Percentiles rank a stretch among this genome's conserved stretches.
These are phyloP conservation scores for Triticum dicoccoides DNA, from an alignment of 176 grass and related monocot species.

Conservation along the genomic window DNA sequence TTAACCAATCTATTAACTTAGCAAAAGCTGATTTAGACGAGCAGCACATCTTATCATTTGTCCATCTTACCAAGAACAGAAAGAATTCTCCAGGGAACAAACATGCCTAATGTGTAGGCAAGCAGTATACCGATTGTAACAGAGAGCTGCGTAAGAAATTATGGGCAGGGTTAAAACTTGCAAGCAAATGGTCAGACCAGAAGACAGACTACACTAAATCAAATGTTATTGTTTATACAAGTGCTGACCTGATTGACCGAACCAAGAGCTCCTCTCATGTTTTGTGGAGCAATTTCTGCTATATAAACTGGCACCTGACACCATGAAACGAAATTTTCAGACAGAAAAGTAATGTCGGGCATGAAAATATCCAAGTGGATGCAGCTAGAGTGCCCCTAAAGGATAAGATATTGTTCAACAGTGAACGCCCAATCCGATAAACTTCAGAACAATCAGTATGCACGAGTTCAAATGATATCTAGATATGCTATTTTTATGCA, in stretches of 20 bases:
- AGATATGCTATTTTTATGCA: constrained; percentile 10
- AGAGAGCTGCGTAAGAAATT: constrained; percentile 60
- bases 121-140: constrained; percentile 92
- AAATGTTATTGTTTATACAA: neutral
- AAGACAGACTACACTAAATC: neutral
- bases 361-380: neutral
- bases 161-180: neutral
- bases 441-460: neutral
- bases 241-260: constrained; percentile 76
- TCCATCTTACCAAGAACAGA: constrained; percentile 71
- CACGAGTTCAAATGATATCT: neutral
- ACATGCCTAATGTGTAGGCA: constrained; percentile 82
- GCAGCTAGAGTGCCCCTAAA: neutral
- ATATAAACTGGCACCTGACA: constrained; percentile 93
- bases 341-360: neutral
- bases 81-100: constrained; percentile 94
- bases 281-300: constrained; percentile 93
- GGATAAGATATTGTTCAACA: neutral
- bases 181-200: neutral
- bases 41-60: constrained; percentile 11
- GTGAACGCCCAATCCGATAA: neutral
- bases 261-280: constrained; percentile 85
- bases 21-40: neutral
- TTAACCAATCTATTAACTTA: neutral
- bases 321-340: constrained; percentile 5